Evolutionary conservation across 257 asterid species (phyloP), one percentile per base, ranked within the genome.

Genomic region (Fraxinus excelsior): DNA sequence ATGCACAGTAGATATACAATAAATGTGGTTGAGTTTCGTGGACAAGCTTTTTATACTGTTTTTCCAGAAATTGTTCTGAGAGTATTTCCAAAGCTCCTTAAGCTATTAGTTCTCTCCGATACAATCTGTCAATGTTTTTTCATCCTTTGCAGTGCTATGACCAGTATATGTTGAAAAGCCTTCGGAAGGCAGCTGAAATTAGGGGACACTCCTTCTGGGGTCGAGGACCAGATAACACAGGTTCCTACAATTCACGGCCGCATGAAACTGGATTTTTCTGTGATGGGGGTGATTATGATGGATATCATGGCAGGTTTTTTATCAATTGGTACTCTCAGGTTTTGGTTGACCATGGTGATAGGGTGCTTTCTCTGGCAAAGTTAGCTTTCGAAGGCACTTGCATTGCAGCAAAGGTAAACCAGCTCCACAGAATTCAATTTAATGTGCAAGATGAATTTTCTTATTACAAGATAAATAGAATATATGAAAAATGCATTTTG

Each of bases 151-250:
- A 94, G 99, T 92, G 97, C 87, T 91, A 91, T 84, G 98, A 90
- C 81, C 90, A 84, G 79, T 91, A 91, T 76, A 49, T 93, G 89
- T 84, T 88, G 87, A 93, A 93, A 82, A 86, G 88, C 80, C 81
- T 93, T 76, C 84, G 67, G 72, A 91, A 88, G 84, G 93, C 96
- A 42, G 93, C 98, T 82, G 96, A 91, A 83, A 81, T 78, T 72
- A 88, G 96, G 80, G 97, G 97, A 42, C 97, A 90, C 80, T 68
- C 92, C 28, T 91, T 86, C 78, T 93, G 98, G 98, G 96, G 92
- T 51, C 87, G 88, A 81, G 96, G 87, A 46, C 94, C 94, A 0
- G 92, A 89, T 58, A 87, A 87, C 69, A 19, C 86, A 42, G 92
- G 92, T 78, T 87, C 90, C 72, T 89, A 89, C 82, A 89, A 84